Percentiles rank a stretch among this genome's conserved stretches.
Conservation (phyloP, 2,329 filamentous ascomycete genomes). For the Beauveria pseudobassiana region DNA sequence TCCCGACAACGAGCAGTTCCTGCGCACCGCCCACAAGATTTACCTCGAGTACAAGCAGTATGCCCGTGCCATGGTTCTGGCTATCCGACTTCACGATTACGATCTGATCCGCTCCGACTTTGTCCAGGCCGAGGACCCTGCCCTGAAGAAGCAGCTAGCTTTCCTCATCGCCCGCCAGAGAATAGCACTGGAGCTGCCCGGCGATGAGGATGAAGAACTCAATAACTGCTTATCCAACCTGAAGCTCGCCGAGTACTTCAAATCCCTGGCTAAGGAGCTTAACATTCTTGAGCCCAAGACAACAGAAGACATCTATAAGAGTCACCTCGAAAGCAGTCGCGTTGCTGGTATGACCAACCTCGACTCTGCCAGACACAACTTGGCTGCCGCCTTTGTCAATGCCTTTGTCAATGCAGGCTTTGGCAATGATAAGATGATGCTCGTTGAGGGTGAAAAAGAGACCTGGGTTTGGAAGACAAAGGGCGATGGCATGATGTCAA, state of each 20-base stretch:
- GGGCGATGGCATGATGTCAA: slow-evolving; percentile 95
- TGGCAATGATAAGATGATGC: slow-evolving; percentile 95
- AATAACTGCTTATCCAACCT: slow-evolving; percentile 81
- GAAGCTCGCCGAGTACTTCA: slow-evolving; percentile 86
- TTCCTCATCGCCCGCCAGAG: slow-evolving; percentile 89
- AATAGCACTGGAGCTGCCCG: slow-evolving; percentile 67
- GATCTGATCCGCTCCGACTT: slow-evolving; percentile 79
- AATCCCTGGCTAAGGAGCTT: slow-evolving; percentile 85
- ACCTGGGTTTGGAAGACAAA: slow-evolving; percentile 99
- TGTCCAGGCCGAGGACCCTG: slow-evolving; percentile 68
- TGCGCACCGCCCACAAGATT: slow-evolving; percentile 85
- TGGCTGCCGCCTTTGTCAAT: slow-evolving; percentile 94
- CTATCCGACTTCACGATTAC: slow-evolving; percentile 85
- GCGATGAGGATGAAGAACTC: slow-evolving; percentile 67
- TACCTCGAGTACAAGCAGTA: slow-evolving; percentile 91
- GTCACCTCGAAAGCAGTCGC: slow-evolving; percentile 89
- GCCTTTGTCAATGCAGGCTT: slow-evolving; percentile 95
- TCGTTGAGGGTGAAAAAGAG: slow-evolving; percentile 79
- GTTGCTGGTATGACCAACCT: slow-evolving; percentile 90
- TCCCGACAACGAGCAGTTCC: slow-evolving; percentile 93
- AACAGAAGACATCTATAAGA: slow-evolving; percentile 99
- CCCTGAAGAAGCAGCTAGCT: slow-evolving; percentile 85
- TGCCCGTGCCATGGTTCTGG: slow-evolving; percentile 86
- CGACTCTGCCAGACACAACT: slow-evolving; percentile 90
- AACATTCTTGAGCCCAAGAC: slow-evolving; percentile 96